Conservation (phyloP, 495 filamentous ascomycete species). For the Trichoderma erinaceum region DNA sequence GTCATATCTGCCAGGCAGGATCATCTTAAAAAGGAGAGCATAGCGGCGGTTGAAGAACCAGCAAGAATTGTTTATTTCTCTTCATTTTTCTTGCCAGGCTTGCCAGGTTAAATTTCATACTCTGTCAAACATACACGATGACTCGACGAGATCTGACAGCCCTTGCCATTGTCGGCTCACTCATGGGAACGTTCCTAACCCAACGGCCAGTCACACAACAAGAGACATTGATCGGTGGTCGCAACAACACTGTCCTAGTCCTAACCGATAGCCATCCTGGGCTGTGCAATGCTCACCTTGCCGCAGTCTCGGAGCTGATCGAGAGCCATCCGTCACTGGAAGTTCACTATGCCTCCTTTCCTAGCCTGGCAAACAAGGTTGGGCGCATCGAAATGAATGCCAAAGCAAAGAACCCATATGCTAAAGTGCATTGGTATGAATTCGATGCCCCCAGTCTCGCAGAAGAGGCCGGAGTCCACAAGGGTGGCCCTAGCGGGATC, state of each 20-base stretch:
- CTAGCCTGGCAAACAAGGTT: neutral
- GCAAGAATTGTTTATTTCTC: too few relatives aligned
- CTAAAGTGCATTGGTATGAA: neutral
- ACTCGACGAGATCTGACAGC: neutral
- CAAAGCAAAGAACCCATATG: neutral
- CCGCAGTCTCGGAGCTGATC: neutral
- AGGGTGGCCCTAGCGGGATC: neutral
- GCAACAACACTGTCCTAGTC: slow-evolving; percentile 15
- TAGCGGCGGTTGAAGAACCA: too few relatives aligned
- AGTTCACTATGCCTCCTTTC: slow-evolving; percentile 14
- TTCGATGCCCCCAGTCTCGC: neutral
- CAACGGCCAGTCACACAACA: neutral
- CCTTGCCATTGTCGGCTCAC: neutral
- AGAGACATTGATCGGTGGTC: neutral
- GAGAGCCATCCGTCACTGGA: slow-evolving; percentile 12
- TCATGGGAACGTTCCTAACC: neutral
- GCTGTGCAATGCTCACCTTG: slow-evolving; percentile 14
- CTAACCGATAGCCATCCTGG: slow-evolving; percentile 11
- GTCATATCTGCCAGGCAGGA: too few relatives aligned
- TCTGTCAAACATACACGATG: neutral
- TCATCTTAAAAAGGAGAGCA: too few relatives aligned
- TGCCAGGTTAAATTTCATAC: too few relatives aligned
- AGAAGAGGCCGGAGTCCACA: neutral
- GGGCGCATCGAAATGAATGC: neutral
- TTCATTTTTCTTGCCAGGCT: too few relatives aligned